These are phyloP conservation scores for Fusarium nanum DNA, from an alignment of 2,329 filamentous ascomycete species.

Conservation along the genomic window DNA sequence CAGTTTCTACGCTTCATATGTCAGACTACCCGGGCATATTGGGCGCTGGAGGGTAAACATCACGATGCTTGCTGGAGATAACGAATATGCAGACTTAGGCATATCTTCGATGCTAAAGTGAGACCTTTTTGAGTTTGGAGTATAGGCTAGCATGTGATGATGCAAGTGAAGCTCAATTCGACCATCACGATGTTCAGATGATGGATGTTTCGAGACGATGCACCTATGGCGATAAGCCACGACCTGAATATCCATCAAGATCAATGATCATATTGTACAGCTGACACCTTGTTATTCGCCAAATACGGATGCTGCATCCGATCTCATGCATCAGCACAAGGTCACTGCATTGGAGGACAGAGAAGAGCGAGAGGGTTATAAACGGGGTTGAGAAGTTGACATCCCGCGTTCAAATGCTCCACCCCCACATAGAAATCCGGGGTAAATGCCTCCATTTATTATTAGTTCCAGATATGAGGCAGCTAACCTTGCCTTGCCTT, in stretches of 20 bases:
- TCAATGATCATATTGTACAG: constrained; percentile 10
- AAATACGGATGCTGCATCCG: constrained; percentile 23
- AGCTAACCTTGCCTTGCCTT: neutral
- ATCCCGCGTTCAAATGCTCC: constrained; percentile 42
- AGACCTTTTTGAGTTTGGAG: constrained; percentile 16
- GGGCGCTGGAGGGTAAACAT: neutral
- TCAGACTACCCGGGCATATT: constrained; percentile 17
- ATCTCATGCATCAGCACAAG: constrained; percentile 28
- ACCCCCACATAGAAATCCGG: constrained; percentile 44
- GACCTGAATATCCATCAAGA: constrained; percentile 28
- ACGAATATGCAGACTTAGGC: neutral
- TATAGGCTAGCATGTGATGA: neutral
- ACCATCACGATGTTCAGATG: neutral
- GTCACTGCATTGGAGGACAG: constrained; percentile 29
- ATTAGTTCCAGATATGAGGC: constrained; percentile 35
- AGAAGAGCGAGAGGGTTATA: constrained; percentile 26
- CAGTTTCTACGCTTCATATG: constrained; percentile 4
- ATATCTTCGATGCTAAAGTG: neutral
- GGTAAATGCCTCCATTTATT: constrained; percentile 34
- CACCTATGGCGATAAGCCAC: constrained; percentile 15
- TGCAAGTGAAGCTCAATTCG: constrained; percentile 16
- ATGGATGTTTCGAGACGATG: constrained; percentile 11
- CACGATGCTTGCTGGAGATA: neutral
- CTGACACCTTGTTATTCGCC: constrained; percentile 8
- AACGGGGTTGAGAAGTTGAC: constrained; percentile 31